Conservation (phyloP, 768 basidiomycete species). For the Leccinellum albellum region DNA sequence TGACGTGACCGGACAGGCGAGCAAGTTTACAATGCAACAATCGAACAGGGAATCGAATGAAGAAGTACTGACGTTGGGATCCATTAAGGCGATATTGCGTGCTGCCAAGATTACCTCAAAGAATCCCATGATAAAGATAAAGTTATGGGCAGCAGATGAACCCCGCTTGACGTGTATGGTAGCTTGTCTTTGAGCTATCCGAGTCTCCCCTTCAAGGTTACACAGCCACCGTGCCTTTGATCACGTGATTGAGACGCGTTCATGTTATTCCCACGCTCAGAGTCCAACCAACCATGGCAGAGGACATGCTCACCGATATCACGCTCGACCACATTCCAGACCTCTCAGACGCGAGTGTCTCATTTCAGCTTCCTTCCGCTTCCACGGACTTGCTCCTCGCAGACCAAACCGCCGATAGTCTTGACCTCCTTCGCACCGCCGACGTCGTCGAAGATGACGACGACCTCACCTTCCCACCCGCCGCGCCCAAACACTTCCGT, state of each 20-base stretch:
- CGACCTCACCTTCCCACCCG: slow-evolving; percentile 37
- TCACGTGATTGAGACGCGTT: slow-evolving; percentile 33
- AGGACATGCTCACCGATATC: slow-evolving; percentile 34
- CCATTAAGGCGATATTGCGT: slow-evolving; percentile 5
- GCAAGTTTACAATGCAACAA: neutral
- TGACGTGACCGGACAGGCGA: neutral
- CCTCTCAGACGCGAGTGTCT: slow-evolving; percentile 39
- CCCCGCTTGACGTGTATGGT: neutral
- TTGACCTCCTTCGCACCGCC: slow-evolving; percentile 36
- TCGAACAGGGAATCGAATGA: neutral
- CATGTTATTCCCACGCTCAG: slow-evolving; percentile 19
- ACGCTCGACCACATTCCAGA: slow-evolving; percentile 56
- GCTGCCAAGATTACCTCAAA: slow-evolving; percentile 16
- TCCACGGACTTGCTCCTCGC: slow-evolving; percentile 34
- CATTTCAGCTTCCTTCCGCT: slow-evolving; percentile 47
- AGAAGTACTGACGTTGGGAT: neutral
- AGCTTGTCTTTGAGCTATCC: too few relatives aligned
- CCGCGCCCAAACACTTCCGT: slow-evolving; percentile 24
- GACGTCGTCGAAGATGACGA: slow-evolving; percentile 27
- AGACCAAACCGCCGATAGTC: slow-evolving; percentile 40
- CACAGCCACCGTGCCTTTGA: neutral
- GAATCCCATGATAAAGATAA: slow-evolving; percentile 7
- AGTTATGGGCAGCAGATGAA: slow-evolving; percentile 6
- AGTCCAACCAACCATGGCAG: neutral
- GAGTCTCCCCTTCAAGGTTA: too few relatives aligned